Conservation (phyloP, 2,329 filamentous ascomycete species). For the Sporothrix euskadiensis region DNA sequence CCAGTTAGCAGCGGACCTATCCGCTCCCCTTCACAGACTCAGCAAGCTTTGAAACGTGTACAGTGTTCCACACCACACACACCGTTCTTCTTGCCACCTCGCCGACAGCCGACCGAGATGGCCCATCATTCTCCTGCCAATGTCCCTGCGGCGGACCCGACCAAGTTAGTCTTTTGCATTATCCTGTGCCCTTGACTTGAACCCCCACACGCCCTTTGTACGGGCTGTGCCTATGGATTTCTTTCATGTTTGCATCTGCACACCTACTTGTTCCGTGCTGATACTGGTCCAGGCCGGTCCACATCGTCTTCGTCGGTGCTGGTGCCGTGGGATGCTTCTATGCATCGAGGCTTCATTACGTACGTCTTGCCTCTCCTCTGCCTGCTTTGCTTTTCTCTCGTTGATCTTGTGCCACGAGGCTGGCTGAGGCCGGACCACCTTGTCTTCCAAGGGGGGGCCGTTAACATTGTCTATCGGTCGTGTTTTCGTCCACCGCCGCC, state of each 20-base stretch:
- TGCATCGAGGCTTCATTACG: constrained; percentile 65
- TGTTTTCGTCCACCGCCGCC: not conserved
- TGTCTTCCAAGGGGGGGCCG: not conserved
- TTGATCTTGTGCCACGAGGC: not conserved
- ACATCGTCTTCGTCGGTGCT: constrained; percentile 68
- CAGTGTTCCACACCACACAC: not conserved
- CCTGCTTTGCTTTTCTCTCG: not conserved
- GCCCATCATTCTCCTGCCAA: constrained; percentile 23
- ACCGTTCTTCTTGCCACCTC: not conserved
- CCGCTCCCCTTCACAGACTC: not conserved
- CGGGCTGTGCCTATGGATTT: not conserved
- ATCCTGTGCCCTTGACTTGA: not conserved
- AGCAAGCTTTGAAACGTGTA: constrained; percentile 1
- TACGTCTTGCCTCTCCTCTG: constrained; percentile 37
- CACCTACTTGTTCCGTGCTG: not conserved
- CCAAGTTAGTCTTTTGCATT: constrained; percentile 21
- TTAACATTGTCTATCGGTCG: not conserved
- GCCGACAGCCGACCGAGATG: constrained; percentile 23
- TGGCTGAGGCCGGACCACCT: not conserved
- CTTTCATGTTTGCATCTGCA: not conserved
- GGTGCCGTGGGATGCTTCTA: constrained; percentile 74
- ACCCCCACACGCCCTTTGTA: not conserved
- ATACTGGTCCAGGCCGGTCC: constrained; percentile 46
- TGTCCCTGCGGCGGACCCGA: constrained; percentile 25
- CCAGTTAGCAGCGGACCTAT: not conserved